Percentiles rank a stretch among this genome's conserved stretches.
Conservation (phyloP, 306 rosid genomes). For the Ammopiptanthus mongolicus region DNA sequence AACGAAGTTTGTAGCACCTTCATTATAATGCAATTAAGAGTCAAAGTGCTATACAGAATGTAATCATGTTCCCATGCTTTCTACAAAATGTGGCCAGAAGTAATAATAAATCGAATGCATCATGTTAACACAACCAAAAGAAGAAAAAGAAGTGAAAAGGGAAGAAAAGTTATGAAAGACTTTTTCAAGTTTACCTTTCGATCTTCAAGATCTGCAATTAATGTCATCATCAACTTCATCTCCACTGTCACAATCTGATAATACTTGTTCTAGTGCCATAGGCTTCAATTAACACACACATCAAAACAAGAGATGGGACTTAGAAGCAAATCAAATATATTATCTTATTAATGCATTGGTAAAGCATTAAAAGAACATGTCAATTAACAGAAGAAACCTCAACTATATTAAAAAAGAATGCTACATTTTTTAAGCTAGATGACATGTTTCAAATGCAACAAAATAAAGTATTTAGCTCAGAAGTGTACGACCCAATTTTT, state of each 20-base stretch:
- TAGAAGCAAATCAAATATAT: slow-evolving; percentile 6
- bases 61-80: no score
- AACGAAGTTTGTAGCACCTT: background rate
- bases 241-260: slow-evolving; percentile 88
- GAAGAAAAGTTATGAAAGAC: background rate
- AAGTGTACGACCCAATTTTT: no score
- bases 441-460: no score
- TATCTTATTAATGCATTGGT: background rate
- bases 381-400: background rate
- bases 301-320: background rate
- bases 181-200: slow-evolving; percentile 61
- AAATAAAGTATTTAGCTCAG: no score
- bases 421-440: background rate
- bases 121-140: slow-evolving; percentile 20
- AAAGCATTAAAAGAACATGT: slow-evolving; percentile 5
- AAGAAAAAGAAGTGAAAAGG: background rate
- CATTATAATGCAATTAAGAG: background rate
- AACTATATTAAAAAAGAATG: background rate
- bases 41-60: background rate
- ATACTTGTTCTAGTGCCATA: slow-evolving; percentile 83
- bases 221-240: slow-evolving; percentile 87
- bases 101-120: slow-evolving; percentile 3
- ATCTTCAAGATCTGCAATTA: slow-evolving; percentile 98
- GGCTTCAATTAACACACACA: slow-evolving; percentile 47
- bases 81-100: background rate